Base-by-base conservation (phyloP, 2,329 filamentous ascomycete species). In the Didymella sp. region DNA sequence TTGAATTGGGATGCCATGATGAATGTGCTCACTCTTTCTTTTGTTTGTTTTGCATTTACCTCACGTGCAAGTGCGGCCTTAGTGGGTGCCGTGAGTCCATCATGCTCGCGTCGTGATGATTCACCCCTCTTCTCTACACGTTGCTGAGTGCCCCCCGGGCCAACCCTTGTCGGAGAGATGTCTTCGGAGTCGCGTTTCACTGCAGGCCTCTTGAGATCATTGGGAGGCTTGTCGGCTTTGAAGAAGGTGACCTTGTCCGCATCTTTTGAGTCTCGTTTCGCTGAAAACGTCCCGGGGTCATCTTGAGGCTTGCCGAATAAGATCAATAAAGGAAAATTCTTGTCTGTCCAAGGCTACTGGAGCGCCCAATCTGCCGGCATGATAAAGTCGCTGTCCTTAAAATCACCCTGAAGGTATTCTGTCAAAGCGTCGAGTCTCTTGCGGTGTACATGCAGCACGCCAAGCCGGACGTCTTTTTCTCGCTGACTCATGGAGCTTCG, bases 351-450 rank as follows among this genome's bases (percentile, higher is more conserved):
- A 37, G 45, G 25, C 63, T 66, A 73, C 49, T 74, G 70, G 55
- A 76, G 71, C 19, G 65, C 71, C 40, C 71, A 72, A 52, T 75
- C 78, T 42, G 77, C 77, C 13, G 80, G 80, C 79, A 82, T 81
- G 40, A 78, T 67, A 60, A 82, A 82, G 7, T 77, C 78, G 35
- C 76, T 78, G 22, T 71, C 68, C 41, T 79, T 72, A 48, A 82
- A 80, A 40, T 82, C 79, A 11, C 64, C 63, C 40, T 77, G 64
- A 9, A 82, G 76, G 35, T 77, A 79, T 24, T 74, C 72, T 1
- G 78, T 76, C 67, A 82, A 71, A 4, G 77, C 76, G 49, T 82
- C 80, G 22, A 81, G 59, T 67, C 81, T 81, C 66, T 76, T 79
- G 12, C 80, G 75, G 56, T 83, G 81, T 21, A 82, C 73, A 33